These are phyloP conservation scores for Apiospora pterosperma DNA, from an alignment of 2,329 filamentous ascomycete species.

Conservation along the genomic window DNA sequence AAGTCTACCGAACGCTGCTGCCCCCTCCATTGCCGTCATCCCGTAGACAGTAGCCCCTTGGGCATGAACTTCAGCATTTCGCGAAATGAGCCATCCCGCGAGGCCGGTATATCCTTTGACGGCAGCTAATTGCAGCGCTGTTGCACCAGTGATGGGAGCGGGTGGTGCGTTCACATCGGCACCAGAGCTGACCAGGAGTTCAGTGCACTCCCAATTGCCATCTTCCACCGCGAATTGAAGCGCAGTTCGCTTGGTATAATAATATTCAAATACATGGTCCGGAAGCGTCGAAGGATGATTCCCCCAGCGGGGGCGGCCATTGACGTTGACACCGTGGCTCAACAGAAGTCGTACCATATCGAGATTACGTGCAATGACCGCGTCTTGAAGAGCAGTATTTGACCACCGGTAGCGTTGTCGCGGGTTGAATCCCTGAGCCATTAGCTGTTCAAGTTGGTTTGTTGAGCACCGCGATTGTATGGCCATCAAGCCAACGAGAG, in stretches of 20 bases:
- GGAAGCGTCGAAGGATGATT: neutral
- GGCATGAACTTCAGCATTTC: neutral
- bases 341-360: neutral
- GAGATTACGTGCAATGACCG: neutral
- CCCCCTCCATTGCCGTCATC: neutral
- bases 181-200: neutral
- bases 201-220: neutral
- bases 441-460: neutral
- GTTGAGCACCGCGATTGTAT: neutral
- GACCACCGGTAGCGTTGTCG: neutral
- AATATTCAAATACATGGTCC: too few relatives aligned
- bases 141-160: neutral
- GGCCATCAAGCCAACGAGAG: neutral
- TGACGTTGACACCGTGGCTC: neutral
- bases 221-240: neutral
- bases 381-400: neutral
- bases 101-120: neutral
- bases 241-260: neutral
- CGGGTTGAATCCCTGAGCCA: neutral
- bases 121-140: neutral
- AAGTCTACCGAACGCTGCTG: neutral
- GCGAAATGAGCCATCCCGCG: neutral
- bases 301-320: neutral
- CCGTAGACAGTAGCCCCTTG: neutral
- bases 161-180: neutral